Base-by-base conservation (phyloP, 257 asterid genomes). In the Solanum virginianum region DNA sequence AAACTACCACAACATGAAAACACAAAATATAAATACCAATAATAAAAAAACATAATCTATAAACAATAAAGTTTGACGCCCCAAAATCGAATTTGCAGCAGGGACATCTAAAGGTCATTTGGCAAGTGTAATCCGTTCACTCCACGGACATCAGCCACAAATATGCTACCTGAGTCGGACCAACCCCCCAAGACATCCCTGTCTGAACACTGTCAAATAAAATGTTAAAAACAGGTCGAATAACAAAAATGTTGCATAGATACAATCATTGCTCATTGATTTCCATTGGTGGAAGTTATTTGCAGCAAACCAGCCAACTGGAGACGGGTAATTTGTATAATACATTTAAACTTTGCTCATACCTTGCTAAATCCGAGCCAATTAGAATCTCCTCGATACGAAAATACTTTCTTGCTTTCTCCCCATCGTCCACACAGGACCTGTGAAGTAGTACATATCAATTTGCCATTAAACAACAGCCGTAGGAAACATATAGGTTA, bases 301-400 rank as follows among this genome's bases (percentile, higher is more conserved):
- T 49, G n/a, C 45, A 24, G 4, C 47, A 49, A 72, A 75, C 14
- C 49, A 49, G 12, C 43, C 60, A 75, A 75, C 1, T 9, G 45
- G 63, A 10, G 45, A 29, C 10, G 2, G 10, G 53, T 77, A 77
- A 77, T 53, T 53, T 53, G 49, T 16, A 26, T 77, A 26, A 0
- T 29, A 26, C 65, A 53, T 1, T 51, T 16, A 26, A 54, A 11
- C 2, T 10, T 20, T 29, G 24, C 12, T 56, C 82, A 74, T 85
- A 96, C 99, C 98, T 96, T 96, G 89, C 94, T 90, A 88, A 96
- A 96, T 65, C 99, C 98, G 60, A 96, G 99, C 98, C 99, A 96
- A 90, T 96, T 95, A 47, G 99, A 95, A 90, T 96, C 98, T 68
- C 99, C 99, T 89, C 98, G 89, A 85, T 93, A 95, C 0, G 98